Evolutionary conservation across 257 asterid species (phyloP), one percentile per base, ranked within the genome.

Genomic region (Ajuga chamaepitys): DNA sequence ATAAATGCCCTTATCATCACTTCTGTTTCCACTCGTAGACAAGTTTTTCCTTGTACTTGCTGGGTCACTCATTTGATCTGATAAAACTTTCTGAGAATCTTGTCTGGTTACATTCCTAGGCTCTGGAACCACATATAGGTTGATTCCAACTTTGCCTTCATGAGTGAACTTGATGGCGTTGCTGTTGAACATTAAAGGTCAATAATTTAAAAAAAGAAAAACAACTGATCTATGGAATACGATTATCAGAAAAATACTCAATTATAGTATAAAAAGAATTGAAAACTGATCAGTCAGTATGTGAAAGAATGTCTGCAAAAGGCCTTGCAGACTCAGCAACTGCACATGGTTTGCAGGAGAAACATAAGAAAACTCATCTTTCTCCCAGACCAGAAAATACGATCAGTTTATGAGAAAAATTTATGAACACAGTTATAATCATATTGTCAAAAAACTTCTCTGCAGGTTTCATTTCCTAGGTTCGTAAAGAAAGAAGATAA

Each of bases 151-250:
- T 74, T 80, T 86, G 41, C 98, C 98, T 71, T 88, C 91, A 20
- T 86, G 98, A 42, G 98, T 91, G 74, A 91, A 91, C 78, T 91
- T 91, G 80, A 91, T 74, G 46, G 98, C 91, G 59, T 91, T 91
- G 89, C 98, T 91, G 85, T 64, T 66, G 42, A 20, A 66, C 60
- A 57, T 35, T 7, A 58, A 57, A 44, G 6, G 13, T 5, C 10
- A 3, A 69, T 58, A 35, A 30, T 9, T n/a, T 4, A 57, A 21
- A 57, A 58, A 30, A 55, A n/a, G n/a, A n/a, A 55, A 58, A 24
- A 25, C 26, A 59, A 17, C 41, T 40, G 17, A 24, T 34, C 21
- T 16, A 42, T n/a, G n/a, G 20, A 26, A 61, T 7, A 28, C n/a
- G 8, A 17, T 38, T 8, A 30, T 30, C 58, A 16, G 44, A 62